Conservation (phyloP, 768 basidiomycete species). For the Agaricus blazei region DNA sequence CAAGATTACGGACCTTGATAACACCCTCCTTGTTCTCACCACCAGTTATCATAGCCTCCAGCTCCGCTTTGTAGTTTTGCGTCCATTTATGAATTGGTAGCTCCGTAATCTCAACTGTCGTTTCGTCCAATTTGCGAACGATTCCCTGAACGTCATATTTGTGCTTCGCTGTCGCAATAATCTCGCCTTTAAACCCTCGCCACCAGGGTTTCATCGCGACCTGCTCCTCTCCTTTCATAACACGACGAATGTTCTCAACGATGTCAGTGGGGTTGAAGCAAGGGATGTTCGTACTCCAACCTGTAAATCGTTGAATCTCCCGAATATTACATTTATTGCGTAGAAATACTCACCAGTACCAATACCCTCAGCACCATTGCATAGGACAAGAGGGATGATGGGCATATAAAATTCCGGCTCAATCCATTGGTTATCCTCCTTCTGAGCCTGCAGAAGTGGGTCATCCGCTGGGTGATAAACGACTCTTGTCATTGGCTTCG, state of each 20-base stretch:
- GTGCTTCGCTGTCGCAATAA: conserved; percentile 77
- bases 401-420: conserved; percentile 97
- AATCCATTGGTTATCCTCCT: conserved; percentile 80
- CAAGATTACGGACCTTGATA: conserved; percentile 57
- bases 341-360: conserved; percentile 67
- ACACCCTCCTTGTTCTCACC: conserved; percentile 40
- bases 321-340: background rate
- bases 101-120: conserved; percentile 93
- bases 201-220: conserved; percentile 95
- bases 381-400: conserved; percentile 76
- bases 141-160: conserved; percentile 81
- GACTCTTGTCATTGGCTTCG: conserved; percentile 65
- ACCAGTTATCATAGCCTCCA: conserved; percentile 79
- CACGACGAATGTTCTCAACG: conserved; percentile 76
- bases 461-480: conserved; percentile 86
- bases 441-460: conserved; percentile 74
- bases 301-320: conserved; percentile 30
- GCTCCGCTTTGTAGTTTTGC: conserved; percentile 82
- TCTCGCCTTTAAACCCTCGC: conserved; percentile 89
- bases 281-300: conserved; percentile 93
- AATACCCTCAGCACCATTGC: conserved; percentile 97
- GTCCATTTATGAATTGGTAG: conserved; percentile 97
- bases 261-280: conserved; percentile 92
- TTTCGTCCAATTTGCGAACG: conserved; percentile 71
- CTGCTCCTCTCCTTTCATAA: conserved; percentile 83